Evolutionary conservation across 192 early-diverging fungal species (phyloP), one percentile per base, ranked within the genome.

Genomic region (Cetraspora pellucida): DNA sequence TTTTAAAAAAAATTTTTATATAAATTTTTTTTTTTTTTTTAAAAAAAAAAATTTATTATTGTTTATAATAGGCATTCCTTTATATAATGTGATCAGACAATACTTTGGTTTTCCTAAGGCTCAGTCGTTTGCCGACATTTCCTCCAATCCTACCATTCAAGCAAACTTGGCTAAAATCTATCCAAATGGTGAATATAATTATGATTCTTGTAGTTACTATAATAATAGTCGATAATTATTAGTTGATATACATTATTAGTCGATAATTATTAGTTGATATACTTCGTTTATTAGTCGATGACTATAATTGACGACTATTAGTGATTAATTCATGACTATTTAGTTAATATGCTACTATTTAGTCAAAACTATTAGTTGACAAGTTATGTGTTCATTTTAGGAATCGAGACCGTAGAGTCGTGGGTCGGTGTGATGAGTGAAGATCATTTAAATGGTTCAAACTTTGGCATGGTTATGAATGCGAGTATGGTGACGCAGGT

Each of bases 401-500:
- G 55, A 23, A 1, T 31, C 19, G 55, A 78, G 25, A 7, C 10
- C 16, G 10, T 60, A 11, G 77, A 78, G 28, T 45, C 70, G n/a
- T 58, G n/a, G 31, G 16, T 78, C 28, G 77, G 77, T 9, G 77
- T 54, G 10, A 25, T 60, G 19, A n/a, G 31, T 52, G 77, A 78
- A 67, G 77, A 78, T 31, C 75, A 31, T 58, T 50, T 47, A 30
- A 45, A 69, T 47, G 46, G 67, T 19, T 69, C 67, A 45, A 69
- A 69, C 49, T 69, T 69, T 69, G 67, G 67, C 2, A 9, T 25
- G n/a, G 17, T 69, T 19, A 25, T 69, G 21, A 21, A 45, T 47
- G 30, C 25, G 1, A 69, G 67, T 46, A 50, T 69, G 21, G 45
- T 69, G 3, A 50, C 43, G 11, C 67, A 69, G 67, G 67, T 69